Base-by-base conservation (phyloP, 2,329 filamentous ascomycete genomes). In the Kalmusia sp. region DNA sequence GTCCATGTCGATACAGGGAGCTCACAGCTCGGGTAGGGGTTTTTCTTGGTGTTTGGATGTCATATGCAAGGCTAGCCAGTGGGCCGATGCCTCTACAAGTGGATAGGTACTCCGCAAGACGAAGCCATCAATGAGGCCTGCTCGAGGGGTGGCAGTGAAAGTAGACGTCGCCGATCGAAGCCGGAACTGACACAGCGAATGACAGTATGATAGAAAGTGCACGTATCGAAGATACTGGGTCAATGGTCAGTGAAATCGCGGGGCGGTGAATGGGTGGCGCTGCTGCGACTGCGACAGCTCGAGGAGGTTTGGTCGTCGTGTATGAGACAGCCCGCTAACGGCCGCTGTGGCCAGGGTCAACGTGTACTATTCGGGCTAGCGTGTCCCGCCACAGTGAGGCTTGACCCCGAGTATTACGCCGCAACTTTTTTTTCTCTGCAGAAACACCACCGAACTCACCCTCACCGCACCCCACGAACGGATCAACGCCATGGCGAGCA, bases 1-100 rank as follows among this genome's bases (percentile, higher is more conserved):
- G 30, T 75, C 72, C 72, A 75, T 75, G 35, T 39, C 58, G 48
- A 19, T 27, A 31, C 11, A 17, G 30, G 24, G 17, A 35, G 39
- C 17, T 33, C 11, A 22, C 24, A 46, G 41, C 17, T 40, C 9
- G 28, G 15, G 30, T 25, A 27, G 28, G 27, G 9, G 14, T 22
- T 21, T 27, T 14, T 27, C 35, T 9, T 17, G 15, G 6, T 11
- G 11, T 43, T 27, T 15, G 30, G 28, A 35, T 9, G 25, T 25
- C 48, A 47, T 51, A 14, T 41, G 35, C 24, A 25, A 34, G 37
- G 25, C 34, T 38, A 37, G 41, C 39, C 30, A 15, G 34, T 15
- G 17, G 43, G 22, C 40, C 43, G 41, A 25, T 28, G 49, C 31
- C 53, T 49, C 33, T 52, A 55, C 25, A 17, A 8, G 34, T 15